Evolutionary conservation across 2,329 filamentous ascomycete genomes (phyloP), one percentile per base, ranked within the genome.

Genomic region (Verticillium tricorpus): DNA sequence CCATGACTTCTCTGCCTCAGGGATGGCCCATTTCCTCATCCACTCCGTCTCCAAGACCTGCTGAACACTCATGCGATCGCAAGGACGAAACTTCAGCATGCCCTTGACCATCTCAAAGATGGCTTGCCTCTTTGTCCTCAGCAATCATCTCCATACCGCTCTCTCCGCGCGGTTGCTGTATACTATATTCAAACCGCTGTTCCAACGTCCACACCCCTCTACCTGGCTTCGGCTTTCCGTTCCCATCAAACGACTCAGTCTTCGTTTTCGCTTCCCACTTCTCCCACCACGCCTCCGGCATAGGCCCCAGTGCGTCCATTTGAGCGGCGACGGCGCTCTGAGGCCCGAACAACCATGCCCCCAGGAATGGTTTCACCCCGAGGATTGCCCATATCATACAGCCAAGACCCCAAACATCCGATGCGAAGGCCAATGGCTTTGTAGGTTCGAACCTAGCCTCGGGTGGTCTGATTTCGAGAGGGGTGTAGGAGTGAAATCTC

Each of bases 331-430:
- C 71, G 28, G 72, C 69, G 19, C 72, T 67, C 52, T 74, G 70
- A 50, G 68, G 65, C 1, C 66, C 67, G 3, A 67, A 64, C 14
- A 73, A 61, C 69, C 61, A 55, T 15, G 37, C 50, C 17, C 63
- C 70, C 34, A 75, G 71, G 37, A 74, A 63, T 22, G 70, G 61
- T 40, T 65, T 64, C 15, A 70, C 65, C 5, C 67, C 71, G 12
- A 79, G 66, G 12, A 78, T 68, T 34, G 63, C 63, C 67, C 71
- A 79, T 34, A 78, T 74, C 0, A 69, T 60, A 59, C 72, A 78
- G 0, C 69, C 71, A 3, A 78, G 70, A n/a, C 71, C 74, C 76
- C 75, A 78, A 17, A 77, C 75, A 45, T 78, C 75, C 1, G 74
- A 73, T 22, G 68, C 25, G 45, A 73, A 74, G 1, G 71, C 71